A percentile compares a stretch with the other conserved stretches of the same genome.
These are phyloP conservation scores for Isoetes taiwanensis DNA, from an alignment of 75 land plant species.

Conservation along the genomic window DNA sequence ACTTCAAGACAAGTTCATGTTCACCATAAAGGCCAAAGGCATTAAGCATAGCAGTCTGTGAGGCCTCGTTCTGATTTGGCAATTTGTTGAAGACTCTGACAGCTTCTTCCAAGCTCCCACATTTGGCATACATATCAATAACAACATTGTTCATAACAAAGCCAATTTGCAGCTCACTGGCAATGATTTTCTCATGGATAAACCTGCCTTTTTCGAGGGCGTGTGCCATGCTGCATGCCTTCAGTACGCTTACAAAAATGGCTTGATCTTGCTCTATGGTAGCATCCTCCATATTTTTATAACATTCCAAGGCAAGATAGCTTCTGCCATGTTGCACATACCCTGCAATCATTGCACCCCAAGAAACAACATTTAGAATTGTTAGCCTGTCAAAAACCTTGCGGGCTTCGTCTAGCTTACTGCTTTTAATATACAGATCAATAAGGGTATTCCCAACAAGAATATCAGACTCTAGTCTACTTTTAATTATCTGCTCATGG, in stretches of 20 bases:
- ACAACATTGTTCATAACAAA: constrained; percentile 27
- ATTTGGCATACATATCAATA: constrained; percentile 52
- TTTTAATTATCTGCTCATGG: too few species aligned
- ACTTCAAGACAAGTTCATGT: too few species aligned
- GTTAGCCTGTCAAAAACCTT: too few species aligned
- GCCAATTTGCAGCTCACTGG: constrained; percentile 20
- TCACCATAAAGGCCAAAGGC: constrained; percentile 30
- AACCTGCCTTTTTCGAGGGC: constrained; percentile 21
- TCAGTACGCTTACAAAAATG: constrained; percentile 21
- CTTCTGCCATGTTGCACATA: constrained; percentile 18
- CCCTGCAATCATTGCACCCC: constrained; percentile 41
- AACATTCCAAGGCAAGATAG: constrained; percentile 24
- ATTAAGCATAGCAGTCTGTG: constrained; percentile 47
- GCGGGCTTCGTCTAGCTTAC: too few species aligned
- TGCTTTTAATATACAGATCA: too few species aligned
- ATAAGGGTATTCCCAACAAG: too few species aligned
- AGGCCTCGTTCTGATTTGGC: constrained; percentile 18
- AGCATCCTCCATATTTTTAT: constrained; percentile 29
- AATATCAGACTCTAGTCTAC: too few species aligned
- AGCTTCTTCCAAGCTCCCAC: constrained; percentile 41
- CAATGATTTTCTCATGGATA: constrained; percentile 28
- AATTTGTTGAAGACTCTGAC: constrained; percentile 28
- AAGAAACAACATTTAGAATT: constrained; percentile 42
- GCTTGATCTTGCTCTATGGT: constrained; percentile 26
- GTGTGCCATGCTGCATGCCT: constrained; percentile 32